These are phyloP conservation scores for Plasmodium coatneyi DNA, from an alignment of 169 alveolate species.

Conservation along the genomic window DNA sequence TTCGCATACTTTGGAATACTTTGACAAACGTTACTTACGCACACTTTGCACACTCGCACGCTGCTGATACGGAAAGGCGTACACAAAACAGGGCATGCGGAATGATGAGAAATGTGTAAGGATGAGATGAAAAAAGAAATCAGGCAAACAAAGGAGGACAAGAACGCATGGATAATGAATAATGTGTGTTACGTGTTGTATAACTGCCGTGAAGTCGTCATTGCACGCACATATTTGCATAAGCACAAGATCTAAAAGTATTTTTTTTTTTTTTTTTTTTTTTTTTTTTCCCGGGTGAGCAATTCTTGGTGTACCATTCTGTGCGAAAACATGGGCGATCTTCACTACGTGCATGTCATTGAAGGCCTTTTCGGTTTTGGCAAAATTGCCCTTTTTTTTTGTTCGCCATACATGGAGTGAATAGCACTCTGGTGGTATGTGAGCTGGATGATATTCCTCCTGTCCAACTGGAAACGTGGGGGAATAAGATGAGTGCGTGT, in stretches of 20 bases:
- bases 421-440: background rate
- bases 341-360: background rate
- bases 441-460: background rate
- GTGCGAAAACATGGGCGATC: background rate
- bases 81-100: background rate
- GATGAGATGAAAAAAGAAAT: background rate
- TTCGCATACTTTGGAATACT: background rate
- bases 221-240: slow-evolving; percentile 67
- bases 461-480: background rate
- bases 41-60: background rate
- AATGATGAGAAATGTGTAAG: background rate
- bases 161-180: background rate
- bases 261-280: background rate
- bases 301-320: background rate
- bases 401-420: background rate
- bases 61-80: background rate
- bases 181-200: background rate
- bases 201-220: slow-evolving; percentile 5
- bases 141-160: background rate
- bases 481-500: background rate
- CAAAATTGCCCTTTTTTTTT: background rate
- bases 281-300: background rate
- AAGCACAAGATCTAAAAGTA: slow-evolving; percentile 16
- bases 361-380: background rate
- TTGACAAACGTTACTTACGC: background rate